These are phyloP conservation scores for Saccharomycopsis phalli DNA, from an alignment of 1,139 yeast genomes.

Conservation along the genomic window DNA sequence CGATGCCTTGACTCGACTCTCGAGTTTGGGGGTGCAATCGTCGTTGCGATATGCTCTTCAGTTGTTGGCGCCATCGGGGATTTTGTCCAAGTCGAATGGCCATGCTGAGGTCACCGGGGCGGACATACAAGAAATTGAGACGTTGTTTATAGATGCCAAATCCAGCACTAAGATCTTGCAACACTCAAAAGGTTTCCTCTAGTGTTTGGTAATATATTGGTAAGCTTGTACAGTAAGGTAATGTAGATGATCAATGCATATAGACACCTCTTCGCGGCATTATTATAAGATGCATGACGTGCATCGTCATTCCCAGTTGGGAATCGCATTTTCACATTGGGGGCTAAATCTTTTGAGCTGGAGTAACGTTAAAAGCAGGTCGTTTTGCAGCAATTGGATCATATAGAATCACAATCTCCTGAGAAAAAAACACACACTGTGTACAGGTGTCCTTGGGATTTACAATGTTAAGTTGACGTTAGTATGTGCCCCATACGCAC, in stretches of 20 bases:
- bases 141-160: conserved; percentile 78
- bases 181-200: conserved; percentile 10
- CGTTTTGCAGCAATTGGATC: no score
- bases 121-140: conserved; percentile 83
- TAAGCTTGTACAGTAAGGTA: no score
- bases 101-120: conserved; percentile 58
- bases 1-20: conserved; percentile 65
- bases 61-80: conserved; percentile 81
- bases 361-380: neutral
- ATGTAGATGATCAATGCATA: no score
- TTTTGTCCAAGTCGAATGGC: conserved; percentile 66
- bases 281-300: no score
- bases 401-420: no score
- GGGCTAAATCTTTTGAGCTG: neutral
- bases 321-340: no score
- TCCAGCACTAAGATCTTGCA: conserved; percentile 38
- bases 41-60: conserved; percentile 90
- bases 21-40: conserved; percentile 61
- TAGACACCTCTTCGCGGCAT: no score
- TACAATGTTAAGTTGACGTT: no score
- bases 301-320: no score
- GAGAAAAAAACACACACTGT: no score
- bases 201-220: neutral
- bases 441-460: no score
- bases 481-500: no score